phyloP scores from a whole-genome alignment of 2,329 filamentous ascomycete species.

The Alternaria rosae region DNA sequence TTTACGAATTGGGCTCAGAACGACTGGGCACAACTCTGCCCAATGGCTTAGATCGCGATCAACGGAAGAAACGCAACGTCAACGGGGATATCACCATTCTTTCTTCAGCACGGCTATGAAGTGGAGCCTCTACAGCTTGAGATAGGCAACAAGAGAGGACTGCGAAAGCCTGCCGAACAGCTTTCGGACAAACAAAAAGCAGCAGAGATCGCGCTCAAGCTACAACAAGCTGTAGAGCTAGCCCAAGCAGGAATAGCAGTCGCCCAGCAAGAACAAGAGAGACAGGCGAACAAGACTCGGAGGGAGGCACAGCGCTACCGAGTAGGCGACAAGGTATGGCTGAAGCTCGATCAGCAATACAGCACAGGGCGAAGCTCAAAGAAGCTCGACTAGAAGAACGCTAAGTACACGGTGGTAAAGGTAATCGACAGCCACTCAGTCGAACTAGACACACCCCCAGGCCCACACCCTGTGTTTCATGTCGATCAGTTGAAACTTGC shows the following conservation, averaged over 20 bases:
- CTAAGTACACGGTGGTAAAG: background rate
- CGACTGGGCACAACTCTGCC: background rate
- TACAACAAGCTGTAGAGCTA: background rate
- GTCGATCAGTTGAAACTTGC: too few relatives aligned
- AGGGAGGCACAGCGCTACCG: background rate
- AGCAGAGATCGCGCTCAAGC: background rate
- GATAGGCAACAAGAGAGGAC: background rate
- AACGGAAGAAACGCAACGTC: background rate
- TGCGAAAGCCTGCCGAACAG: background rate
- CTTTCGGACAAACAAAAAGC: background rate
- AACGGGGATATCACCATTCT: background rate
- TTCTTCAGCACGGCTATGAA: background rate
- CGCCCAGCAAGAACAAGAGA: background rate
- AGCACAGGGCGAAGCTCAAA: background rate
- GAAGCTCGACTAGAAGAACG: background rate
- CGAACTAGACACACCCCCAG: background rate
- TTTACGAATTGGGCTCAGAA: background rate
- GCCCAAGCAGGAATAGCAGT: background rate
- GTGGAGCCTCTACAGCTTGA: background rate
- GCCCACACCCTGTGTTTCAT: too few relatives aligned
- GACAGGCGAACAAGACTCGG: background rate
- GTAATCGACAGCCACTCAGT: background rate
- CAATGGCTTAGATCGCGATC: background rate
- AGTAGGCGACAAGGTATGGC: background rate
- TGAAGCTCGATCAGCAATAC: background rate